Base-by-base conservation (phyloP, 306 rosid species). In the Quercus dentata region DNA sequence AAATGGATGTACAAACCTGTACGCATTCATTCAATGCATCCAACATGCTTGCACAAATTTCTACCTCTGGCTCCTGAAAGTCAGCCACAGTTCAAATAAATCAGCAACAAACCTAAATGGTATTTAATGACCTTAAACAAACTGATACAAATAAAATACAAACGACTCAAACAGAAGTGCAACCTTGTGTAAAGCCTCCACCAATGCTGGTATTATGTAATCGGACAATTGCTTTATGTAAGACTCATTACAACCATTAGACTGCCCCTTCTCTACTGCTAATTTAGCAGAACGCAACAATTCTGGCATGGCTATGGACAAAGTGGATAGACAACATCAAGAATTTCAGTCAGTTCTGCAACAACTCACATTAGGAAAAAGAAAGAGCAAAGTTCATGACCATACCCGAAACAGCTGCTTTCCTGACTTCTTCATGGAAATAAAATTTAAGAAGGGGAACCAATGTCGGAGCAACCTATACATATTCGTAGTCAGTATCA, bases 371-470 rank as follows among this genome's bases (percentile, higher is more conserved):
- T 23, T 8, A 18, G 64, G 61, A 33, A 81, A 19, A 59, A 46
- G 19, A 71, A 31, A 46, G 55, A 38, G 10, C 7, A 14, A 78
- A 30, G 63, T 41, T 33, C 74, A 81, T 74, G 49, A 70, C 59
- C 71, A 21, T 87, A 95, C 99, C 99, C 85, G 99, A 95, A 86
- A 93, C 98, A 77, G 99, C 99, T 35, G 99, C 99, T 86, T 93
- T 95, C 88, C 99, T 90, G 69, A 95, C 99, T 87, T 95, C 99
- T 88, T 95, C 99, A 49, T 95, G 99, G 80, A 95, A 95, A 83
- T 95, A 95, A 80, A 95, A 95, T 84, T 93, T 95, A 74, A 95
- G 92, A 87, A 95, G 99, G 51, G 99, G 99, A 85, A 93, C 98
- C 84, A 95, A 87, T 41, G 96, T 95, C 41, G 84, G 92, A 77